phyloP scores from a whole-genome alignment of 192 early-diverging fungal species.

The Linnemannia exigua region DNA sequence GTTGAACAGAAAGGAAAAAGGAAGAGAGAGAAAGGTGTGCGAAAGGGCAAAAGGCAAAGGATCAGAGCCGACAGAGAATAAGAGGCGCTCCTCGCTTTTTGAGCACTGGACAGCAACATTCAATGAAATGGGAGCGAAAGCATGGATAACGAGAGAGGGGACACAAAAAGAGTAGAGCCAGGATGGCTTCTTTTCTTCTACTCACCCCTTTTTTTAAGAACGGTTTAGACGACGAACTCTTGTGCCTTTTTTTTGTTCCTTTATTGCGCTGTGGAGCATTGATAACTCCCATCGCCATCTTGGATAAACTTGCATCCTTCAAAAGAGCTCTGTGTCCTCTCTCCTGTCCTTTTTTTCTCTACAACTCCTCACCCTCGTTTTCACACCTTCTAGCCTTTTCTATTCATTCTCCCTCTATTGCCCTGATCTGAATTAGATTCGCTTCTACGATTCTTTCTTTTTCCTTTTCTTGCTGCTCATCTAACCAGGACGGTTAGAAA shows the following conservation, averaged over 20 bases:
- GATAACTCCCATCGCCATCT: not conserved
- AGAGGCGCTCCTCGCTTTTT: not conserved
- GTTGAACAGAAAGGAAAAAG: not conserved
- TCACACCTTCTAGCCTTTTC: not conserved
- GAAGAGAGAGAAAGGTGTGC: not conserved
- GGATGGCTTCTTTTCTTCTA: not conserved
- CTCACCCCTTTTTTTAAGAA: not conserved
- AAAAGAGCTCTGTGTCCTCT: not conserved
- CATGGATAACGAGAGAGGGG: not conserved
- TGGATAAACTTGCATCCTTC: not conserved
- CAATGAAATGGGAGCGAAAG: not conserved
- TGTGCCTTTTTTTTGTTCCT: no score
- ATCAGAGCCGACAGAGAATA: not conserved
- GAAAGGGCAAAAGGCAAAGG: not conserved
- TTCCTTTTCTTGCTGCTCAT: not conserved
- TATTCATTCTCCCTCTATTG: not conserved
- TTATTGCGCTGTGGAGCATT: not conserved
- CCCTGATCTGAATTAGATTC: not conserved
- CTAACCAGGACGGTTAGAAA: not conserved
- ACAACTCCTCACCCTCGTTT: constrained; percentile 1
- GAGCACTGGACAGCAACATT: not conserved
- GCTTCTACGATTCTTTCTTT: not conserved
- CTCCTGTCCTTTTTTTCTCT: not conserved
- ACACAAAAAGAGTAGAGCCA: not conserved
- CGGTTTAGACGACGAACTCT: not conserved